Percentiles rank a stretch among this genome's conserved stretches.
Conservation (phyloP, 2,329 filamentous ascomycete species). For the Torrubiella hemipterigena region DNA sequence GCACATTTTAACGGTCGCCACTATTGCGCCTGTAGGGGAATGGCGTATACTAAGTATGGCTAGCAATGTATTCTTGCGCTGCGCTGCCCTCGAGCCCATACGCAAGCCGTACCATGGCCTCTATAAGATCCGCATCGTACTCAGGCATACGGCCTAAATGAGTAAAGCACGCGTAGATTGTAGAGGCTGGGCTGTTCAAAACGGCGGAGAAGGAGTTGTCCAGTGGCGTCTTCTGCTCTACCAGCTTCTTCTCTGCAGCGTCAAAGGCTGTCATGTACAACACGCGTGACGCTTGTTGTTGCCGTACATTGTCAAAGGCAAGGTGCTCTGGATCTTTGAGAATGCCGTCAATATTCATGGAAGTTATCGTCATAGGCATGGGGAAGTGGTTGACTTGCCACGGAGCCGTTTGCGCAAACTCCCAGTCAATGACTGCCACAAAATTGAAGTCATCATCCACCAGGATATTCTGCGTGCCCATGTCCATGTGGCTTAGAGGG, state of each 20-base stretch:
- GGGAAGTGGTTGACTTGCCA: conserved; percentile 18
- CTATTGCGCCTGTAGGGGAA: too few relatives aligned
- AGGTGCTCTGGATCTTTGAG: conserved; percentile 9
- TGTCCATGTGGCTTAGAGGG: conserved; percentile 19
- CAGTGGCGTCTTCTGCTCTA: not conserved
- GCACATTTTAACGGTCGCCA: too few relatives aligned
- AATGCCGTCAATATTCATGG: conserved; percentile 8
- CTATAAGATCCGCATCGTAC: conserved; percentile 3
- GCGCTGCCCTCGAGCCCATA: too few relatives aligned
- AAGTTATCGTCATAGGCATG: conserved; percentile 16
- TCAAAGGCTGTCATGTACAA: conserved; percentile 9
- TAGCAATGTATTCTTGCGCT: too few relatives aligned
- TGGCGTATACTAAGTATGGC: too few relatives aligned
- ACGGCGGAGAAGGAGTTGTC: conserved; percentile 5
- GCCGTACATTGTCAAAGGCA: conserved; percentile 8
- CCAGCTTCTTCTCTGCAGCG: conserved; percentile 7
- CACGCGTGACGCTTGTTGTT: conserved; percentile 6
- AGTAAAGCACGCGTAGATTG: conserved; percentile 9
- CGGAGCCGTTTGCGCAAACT: conserved; percentile 17
- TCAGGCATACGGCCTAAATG: conserved; percentile 2
- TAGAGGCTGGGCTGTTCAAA: conserved; percentile 10
- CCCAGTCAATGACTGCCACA: conserved; percentile 19
- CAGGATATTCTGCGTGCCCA: conserved; percentile 19
- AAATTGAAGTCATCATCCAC: conserved; percentile 17
- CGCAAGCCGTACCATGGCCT: conserved; percentile 6